Evolutionary conservation across 2,329 filamentous ascomycete species (phyloP), one percentile per base, ranked within the genome.

Genomic region (Pseudogymnoascus sp.): DNA sequence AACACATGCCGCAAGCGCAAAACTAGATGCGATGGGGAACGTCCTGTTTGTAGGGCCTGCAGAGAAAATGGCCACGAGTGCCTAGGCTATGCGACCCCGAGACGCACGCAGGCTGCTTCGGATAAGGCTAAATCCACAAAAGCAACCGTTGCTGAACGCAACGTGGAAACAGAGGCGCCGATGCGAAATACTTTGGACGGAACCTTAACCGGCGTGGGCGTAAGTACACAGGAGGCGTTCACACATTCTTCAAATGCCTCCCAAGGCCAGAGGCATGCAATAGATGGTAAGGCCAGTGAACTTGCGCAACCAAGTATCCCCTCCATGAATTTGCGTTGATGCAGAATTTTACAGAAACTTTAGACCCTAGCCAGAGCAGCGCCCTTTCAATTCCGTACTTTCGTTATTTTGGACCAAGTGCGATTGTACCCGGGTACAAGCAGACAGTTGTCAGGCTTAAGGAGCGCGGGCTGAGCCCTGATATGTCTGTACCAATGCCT

Each of bases 351-450:
- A 43, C 39, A 43, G 20, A 43, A 25, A 43, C 39, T 12, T 11
- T 43, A 25, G 39, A 12, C 3, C 20, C 7, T 14, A 25, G 39
- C 39, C 39, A 43, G 18, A 43, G 11, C 39, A 25, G 39, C 20
- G 78, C 82, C 38, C 78, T 88, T 69, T 82, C 87, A 61, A 89
- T 96, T 65, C 91, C 91, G 0, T 96, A 94, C 72, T 96, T 96
- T 69, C 81, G 92, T 63, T 96, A 94, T 74, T 94, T 96, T 71
- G 92, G 91, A 0, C 90, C 90, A 0, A 96, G 91, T 1, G 92
- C 91, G 64, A 96, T 96, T 69, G 90, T 94, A 60, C 91, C 91
- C 1, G 91, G 91, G 20, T 95, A 92, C 76, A 95, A 95, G 74
- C 90, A 95, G 73, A 95, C 95, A 90, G 89, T 95, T 22, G 86